Evolutionary conservation across 2,329 filamentous ascomycete species (phyloP).

Genomic region (Cordyceps militaris): DNA sequence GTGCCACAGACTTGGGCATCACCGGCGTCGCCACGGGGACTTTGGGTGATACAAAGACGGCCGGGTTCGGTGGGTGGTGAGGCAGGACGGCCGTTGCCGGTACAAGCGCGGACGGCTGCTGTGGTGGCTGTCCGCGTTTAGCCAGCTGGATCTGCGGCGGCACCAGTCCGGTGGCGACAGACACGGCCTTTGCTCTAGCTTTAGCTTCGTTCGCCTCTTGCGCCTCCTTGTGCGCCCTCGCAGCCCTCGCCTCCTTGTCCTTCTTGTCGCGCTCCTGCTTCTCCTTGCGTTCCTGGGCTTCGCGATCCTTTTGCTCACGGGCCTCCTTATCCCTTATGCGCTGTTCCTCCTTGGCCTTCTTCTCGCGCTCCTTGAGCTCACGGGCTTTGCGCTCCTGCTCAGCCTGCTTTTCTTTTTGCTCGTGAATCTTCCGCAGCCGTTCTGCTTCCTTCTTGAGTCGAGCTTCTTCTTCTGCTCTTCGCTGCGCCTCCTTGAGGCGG

Average conservation of each 20-base stretch:
- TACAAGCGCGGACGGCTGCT: conserved; percentile 22
- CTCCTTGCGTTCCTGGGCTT: conserved; percentile 56
- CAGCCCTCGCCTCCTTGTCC: conserved; percentile 49
- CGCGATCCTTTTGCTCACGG: conserved; percentile 63
- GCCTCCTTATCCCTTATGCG: conserved; percentile 72
- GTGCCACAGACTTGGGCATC: conserved; percentile 60
- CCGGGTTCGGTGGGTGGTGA: conserved; percentile 50
- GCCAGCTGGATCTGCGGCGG: conserved; percentile 5
- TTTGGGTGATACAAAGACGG: conserved; percentile 68
- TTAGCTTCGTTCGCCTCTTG: conserved; percentile 42
- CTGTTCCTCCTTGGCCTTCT: conserved; percentile 77
- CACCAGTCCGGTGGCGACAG: conserved; percentile 34
- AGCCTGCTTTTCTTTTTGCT: conserved; percentile 78
- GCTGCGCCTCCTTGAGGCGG: conserved; percentile 84
- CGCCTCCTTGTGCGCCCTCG: conserved; percentile 53
- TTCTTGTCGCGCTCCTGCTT: conserved; percentile 58
- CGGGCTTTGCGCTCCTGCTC: conserved; percentile 76
- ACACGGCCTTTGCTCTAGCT: conserved; percentile 64
- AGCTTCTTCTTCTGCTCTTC: conserved; percentile 85
- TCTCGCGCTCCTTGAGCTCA: conserved; percentile 60
- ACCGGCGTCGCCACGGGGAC: conserved; percentile 72
- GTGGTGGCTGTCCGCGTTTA: conserved; percentile 33
- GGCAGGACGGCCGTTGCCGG: conserved; percentile 42
- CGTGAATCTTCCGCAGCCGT: conserved; percentile 67
- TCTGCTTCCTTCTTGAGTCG: conserved; percentile 78